Base-by-base conservation (phyloP, 106 monocot species). In the Platanthera zijinensis region DNA sequence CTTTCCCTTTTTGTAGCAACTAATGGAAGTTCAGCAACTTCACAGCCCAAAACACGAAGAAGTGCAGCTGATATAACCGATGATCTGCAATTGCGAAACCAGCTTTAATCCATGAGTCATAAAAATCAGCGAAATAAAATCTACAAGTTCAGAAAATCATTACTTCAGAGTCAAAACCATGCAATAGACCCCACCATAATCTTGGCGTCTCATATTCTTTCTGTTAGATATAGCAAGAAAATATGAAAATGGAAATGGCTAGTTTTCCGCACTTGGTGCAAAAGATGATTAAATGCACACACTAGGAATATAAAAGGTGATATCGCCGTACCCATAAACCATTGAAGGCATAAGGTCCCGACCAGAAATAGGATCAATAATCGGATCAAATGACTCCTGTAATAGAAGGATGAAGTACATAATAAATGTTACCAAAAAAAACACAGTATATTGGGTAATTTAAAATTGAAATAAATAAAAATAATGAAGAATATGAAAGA, bases 341-440 rank as follows among this genome's bases (percentile, higher is more conserved):
- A 99, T 90, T 51, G 82, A 64, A 50, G 94, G 99, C 63, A 99
- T 95, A 54, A 99, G 94, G 69, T 99, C 92, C 56, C 88, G 80
- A n/a, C 90, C 88, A 12, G 91, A 89, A 78, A 81, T 68, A 56
- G 79, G 66, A 76, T 99, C 94, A 78, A 99, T 83, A 82, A 99
- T 99, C 17, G 99, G 99, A 79, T 92, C 94, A 85, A 99, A 99
- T 25, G 84, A 88, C 78, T 92, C 94, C 99, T 99, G 87, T 48
- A 84, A 53, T 76, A 52, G 25, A 77, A 49, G 10, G 76, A 62
- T 10, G 51, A 69, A 67, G 48, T 51, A 51, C 19, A n/a, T 51
- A 72, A 17, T 13, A 49, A 14, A 32, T 25, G 46, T 19, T 11
- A 10, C 74, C n/a, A 39, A 56, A 11, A 25, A 25, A 56, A n/a